Evolutionary conservation across 1,139 yeast genomes (phyloP), one percentile per base, ranked within the genome.

Genomic region (Yamadazyma triangularis): DNA sequence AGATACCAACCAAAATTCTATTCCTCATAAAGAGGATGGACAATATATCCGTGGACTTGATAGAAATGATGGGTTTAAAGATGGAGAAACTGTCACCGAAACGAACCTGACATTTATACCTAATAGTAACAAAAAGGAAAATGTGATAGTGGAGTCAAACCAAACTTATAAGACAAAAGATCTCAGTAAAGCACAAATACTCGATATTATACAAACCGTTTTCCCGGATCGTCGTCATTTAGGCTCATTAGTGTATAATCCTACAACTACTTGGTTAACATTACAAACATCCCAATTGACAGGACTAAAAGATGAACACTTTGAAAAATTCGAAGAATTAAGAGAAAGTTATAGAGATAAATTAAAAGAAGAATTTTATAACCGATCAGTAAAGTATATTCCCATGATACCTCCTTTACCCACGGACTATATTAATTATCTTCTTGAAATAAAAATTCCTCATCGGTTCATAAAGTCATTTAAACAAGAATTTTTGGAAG

Each of bases 401-500:
- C 71, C 73, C 2, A 41, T 51, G 32, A 54, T 68, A 14, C 73
- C 73, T 0, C 70, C 79, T 2, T 61, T 79, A 18, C 62, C 75
- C 2, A 42, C 47, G 8, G 77, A 74, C 23, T 66, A 77, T 44
- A 68, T 78, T 41, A 86, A 85, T 51, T 60, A 73, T 32, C 58
- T 79, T 3, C 50, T 85, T 16, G 83, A 83, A 38, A 66, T 85
- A 18, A 70, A 80, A 34, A 70, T 85, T n/a, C 81, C 91, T 2
- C 63, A 64, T 26, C 49, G 65, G 32, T 56, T 51, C 35, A 50
- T 64, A 22, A 49, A 53, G 21, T 37, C 42, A 19, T 60, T 61
- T 32, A 45, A 50, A 32, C 48, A 48, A n/a, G 41, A 44, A 9
- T 34, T 50, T 49, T 52, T 70, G 34, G 58, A 57, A 18, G 61